Conservation (phyloP, 75 land plant genomes). For the Selaginella moellendorffii region DNA sequence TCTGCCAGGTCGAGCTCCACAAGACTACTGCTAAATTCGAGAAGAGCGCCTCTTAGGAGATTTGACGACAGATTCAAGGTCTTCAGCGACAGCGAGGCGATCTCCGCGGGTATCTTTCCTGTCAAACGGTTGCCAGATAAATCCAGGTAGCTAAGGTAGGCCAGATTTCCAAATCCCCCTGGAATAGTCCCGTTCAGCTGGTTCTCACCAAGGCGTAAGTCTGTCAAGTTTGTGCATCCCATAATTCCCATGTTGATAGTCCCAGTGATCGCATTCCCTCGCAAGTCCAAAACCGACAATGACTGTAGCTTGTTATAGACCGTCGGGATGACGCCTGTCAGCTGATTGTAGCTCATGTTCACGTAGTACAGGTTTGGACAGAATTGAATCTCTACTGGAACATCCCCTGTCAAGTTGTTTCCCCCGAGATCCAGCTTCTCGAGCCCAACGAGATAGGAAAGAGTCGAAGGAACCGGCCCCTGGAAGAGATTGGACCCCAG, state of each 20-base stretch:
- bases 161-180: slow-evolving; percentile 35
- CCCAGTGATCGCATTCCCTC: neutral
- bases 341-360: neutral
- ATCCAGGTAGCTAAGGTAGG: slow-evolving; percentile 52
- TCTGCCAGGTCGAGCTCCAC: slow-evolving; percentile 48
- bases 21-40: slow-evolving; percentile 5
- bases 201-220: slow-evolving; percentile 40
- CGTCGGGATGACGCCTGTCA: neutral
- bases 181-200: slow-evolving; percentile 57
- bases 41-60: neutral
- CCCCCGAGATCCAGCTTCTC: neutral
- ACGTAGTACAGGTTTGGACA: neutral
- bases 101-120: neutral
- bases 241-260: neutral
- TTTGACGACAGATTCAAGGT: neutral
- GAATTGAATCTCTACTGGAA: neutral
- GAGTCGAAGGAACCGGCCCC: neutral
- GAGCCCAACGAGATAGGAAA: neutral
- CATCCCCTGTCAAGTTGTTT: neutral
- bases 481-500: neutral
- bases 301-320: neutral
- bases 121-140: slow-evolving; percentile 19
- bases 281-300: neutral
- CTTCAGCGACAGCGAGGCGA: neutral
- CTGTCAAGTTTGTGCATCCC: neutral